A percentile compares a stretch with the other conserved stretches of the same genome.
Conservation (phyloP, 257 asterid species). For the Solanum verrucosum region DNA sequence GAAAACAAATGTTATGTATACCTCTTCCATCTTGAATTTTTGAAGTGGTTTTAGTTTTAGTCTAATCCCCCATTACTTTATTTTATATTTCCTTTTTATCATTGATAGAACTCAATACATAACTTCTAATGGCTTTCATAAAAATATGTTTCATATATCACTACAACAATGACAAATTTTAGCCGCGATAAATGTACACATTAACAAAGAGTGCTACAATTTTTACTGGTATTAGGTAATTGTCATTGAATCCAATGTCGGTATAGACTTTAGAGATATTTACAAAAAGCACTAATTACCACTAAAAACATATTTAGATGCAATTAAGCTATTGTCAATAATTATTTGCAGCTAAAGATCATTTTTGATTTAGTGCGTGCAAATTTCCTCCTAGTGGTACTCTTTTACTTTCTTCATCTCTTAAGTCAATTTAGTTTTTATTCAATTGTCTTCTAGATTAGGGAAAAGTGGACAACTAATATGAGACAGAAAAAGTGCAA, state of each 20-base stretch:
- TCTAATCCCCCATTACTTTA: neutral
- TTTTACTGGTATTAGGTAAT: too few species aligned
- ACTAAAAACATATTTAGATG: fast-evolving
- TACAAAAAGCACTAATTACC: too few species aligned
- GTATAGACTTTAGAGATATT: too few species aligned
- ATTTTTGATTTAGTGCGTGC: neutral
- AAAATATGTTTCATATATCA: too few species aligned
- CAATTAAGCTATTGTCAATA: too few species aligned
- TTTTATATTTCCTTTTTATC: neutral
- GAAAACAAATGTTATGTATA: neutral
- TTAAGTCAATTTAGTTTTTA: neutral
- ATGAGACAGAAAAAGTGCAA: neutral
- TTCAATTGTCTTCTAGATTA: neutral
- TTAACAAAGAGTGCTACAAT: too few species aligned
- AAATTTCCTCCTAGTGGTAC: neutral
- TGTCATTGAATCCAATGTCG: too few species aligned
- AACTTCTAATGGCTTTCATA: too few species aligned
- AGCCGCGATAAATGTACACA: too few species aligned
- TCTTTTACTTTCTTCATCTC: neutral
- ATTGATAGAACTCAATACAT: neutral
- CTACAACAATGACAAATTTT: too few species aligned
- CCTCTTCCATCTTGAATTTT: neutral
- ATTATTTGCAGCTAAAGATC: fast-evolving
- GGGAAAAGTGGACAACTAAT: neutral
- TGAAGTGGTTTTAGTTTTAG: neutral